These are phyloP conservation scores for Hysterangium stoloniferum DNA, from an alignment of 768 basidiomycete species.

Conservation along the genomic window DNA sequence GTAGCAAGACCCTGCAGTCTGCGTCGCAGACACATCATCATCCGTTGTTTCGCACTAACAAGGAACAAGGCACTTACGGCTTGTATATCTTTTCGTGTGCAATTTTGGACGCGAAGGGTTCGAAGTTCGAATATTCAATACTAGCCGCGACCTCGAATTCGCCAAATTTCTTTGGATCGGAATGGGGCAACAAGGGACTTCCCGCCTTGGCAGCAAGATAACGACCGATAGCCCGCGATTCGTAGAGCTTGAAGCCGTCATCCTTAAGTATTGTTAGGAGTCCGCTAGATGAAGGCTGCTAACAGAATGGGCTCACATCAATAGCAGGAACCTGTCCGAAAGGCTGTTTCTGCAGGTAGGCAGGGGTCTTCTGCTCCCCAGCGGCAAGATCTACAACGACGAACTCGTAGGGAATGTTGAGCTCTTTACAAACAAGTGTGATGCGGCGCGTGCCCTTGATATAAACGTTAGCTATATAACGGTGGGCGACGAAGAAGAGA, in stretches of 20 bases:
- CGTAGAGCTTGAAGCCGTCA: conserved; percentile 55
- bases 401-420: conserved; percentile 16
- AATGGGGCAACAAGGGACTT: conserved; percentile 37
- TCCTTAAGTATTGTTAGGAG: conserved; percentile 29
- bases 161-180: conserved; percentile 30
- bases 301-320: conserved; percentile 18
- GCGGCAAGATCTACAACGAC: conserved; percentile 18
- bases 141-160: conserved; percentile 43
- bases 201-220: conserved; percentile 53
- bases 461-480: not conserved
- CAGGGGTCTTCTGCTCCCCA: conserved; percentile 38
- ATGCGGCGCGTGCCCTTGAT: conserved; percentile 15
- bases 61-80: conserved; percentile 28
- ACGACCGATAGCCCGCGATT: conserved; percentile 52
- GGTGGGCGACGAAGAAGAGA: not conserved
- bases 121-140: conserved; percentile 47
- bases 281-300: not conserved
- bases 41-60: not conserved
- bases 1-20: conserved; percentile 5
- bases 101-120: conserved; percentile 35
- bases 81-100: conserved; percentile 45
- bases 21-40: not conserved
- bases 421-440: conserved; percentile 15
- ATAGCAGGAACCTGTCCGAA: conserved; percentile 59
- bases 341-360: conserved; percentile 44